phyloP scores from a whole-genome alignment of 1,284 basidiomycete genomes.

The Rhizopogon hawkerae region DNA sequence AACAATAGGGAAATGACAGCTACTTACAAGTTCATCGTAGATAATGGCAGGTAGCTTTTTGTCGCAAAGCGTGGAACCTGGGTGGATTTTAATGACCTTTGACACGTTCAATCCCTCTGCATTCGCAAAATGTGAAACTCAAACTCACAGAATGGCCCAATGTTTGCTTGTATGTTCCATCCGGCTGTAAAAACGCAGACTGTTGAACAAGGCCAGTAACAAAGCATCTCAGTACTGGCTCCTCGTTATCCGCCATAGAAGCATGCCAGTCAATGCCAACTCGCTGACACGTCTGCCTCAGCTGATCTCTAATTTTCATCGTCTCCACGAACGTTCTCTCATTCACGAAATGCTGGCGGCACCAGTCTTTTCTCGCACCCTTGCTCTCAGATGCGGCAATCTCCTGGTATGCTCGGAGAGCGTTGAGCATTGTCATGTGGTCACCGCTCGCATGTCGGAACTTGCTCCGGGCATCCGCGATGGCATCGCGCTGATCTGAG shows the following conservation, averaged over 20 bases:
- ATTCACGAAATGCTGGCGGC: constrained; percentile 76
- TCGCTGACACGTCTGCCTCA: constrained; percentile 58
- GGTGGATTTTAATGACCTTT: constrained; percentile 82
- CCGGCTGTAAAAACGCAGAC: constrained; percentile 73
- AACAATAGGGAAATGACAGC: background rate
- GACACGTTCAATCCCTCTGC: constrained; percentile 4
- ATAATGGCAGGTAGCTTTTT: constrained; percentile 80
- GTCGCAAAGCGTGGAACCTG: constrained; percentile 69
- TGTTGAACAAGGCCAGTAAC: constrained; percentile 74
- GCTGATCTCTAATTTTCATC: constrained; percentile 72
- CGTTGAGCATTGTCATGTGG: constrained; percentile 83
- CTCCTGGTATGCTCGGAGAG: constrained; percentile 72
- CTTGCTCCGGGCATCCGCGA: constrained; percentile 60
- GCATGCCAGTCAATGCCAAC: constrained; percentile 56
- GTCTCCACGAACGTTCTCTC: constrained; percentile 83
- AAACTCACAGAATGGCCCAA: constrained; percentile 66
- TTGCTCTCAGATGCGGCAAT: constrained; percentile 39
- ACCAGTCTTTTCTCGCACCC: constrained; percentile 64
- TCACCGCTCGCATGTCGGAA: constrained; percentile 85
- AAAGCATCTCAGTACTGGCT: constrained; percentile 57
- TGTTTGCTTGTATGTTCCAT: constrained; percentile 78
- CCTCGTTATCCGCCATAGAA: constrained; percentile 49
- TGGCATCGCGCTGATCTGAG: constrained; percentile 62
- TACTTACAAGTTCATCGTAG: constrained; percentile 81
- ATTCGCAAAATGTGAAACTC: constrained; percentile 24